phyloP scores from a whole-genome alignment of 2,329 filamentous ascomycete genomes.

The Fusarium siculi region DNA sequence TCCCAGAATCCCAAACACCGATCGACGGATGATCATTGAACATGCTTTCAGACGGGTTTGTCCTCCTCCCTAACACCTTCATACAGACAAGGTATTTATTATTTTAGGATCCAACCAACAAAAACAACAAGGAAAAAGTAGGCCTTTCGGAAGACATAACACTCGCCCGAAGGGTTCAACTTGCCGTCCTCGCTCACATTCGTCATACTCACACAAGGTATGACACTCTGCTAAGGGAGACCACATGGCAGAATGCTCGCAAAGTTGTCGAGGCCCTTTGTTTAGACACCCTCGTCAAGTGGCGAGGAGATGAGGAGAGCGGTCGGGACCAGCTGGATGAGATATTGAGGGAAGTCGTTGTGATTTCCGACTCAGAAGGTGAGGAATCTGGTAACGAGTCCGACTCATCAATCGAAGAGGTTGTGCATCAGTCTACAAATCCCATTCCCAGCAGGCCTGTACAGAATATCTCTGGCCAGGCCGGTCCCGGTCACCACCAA shows the following conservation, averaged over 20 bases:
- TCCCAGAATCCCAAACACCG: conserved; percentile 72
- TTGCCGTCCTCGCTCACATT: conserved; percentile 74
- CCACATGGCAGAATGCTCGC: conserved; percentile 67
- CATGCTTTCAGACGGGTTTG: conserved; percentile 72
- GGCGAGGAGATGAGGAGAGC: conserved; percentile 76
- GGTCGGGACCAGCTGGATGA: conserved; percentile 75
- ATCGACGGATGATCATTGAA: conserved; percentile 70
- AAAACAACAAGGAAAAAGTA: conserved; percentile 66
- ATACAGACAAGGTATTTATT: conserved; percentile 23
- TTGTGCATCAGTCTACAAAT: conserved; percentile 21
- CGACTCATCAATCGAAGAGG: conserved; percentile 47
- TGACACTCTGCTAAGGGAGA: conserved; percentile 68
- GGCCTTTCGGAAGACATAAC: conserved; percentile 66
- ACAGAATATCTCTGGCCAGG: conserved; percentile 21
- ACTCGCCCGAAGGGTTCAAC: conserved; percentile 70
- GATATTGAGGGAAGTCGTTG: conserved; percentile 72
- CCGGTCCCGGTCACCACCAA: conserved; percentile 28
- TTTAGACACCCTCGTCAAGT: conserved; percentile 74
- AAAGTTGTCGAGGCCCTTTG: conserved; percentile 70
- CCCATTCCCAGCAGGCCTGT: conserved; percentile 10
- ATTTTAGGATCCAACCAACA: conserved; percentile 59
- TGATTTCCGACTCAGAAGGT: conserved; percentile 70
- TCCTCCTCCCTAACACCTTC: conserved; percentile 22
- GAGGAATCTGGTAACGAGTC: conserved; percentile 54
- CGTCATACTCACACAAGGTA: conserved; percentile 74